Base-by-base conservation (phyloP, 2,329 filamentous ascomycete genomes). In the Pyrenophora graminea region DNA sequence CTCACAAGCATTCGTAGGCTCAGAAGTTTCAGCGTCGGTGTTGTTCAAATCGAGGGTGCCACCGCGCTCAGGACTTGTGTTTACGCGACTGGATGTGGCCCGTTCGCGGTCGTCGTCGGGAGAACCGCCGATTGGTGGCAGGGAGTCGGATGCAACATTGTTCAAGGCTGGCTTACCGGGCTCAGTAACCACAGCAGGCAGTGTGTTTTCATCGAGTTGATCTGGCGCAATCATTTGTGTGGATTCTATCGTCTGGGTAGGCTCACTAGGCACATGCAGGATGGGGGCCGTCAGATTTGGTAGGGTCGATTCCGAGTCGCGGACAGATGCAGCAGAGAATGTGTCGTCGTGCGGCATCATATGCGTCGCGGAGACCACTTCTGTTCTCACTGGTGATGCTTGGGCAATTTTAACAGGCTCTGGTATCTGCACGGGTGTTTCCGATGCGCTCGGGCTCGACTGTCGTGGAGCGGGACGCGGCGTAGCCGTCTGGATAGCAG, bases 81-180 rank as follows among this genome's bases (percentile, higher is more conserved):
- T 39, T 42, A 45, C 41, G 54, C 44, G 54, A 46, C 21, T 36
- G 6, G 17, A 7, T 21, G 43, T 45, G 58, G 48, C 40, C 56
- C 42, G 55, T 55, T 55, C 58, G 25, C 40, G 41, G 21, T 52
- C 32, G 12, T 17, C 10, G 10, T 46, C 58, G 43, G 58, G 39
- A 30, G 40, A 34, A 43, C 21, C 23, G 36, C 55, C 38, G 51
- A 56, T 51, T 51, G 45, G 39, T 45, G 39, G 34, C n/a, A 33
- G 21, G 15, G 34, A 38, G 39, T 17, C 31, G 19, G 34, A 30
- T 31, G 39, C 45, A 10, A 32, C 15, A 38, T 43, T 23, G 40
- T 19, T 38, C 31, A 23, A 17, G n/a, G 4, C 17, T 13, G 40
- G 38, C 34, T 21, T 12, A 41, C 12, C 40, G n/a, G 34, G 39